These are phyloP conservation scores for Euphorbia schlechtendalii DNA, from an alignment of 441 rosid species.

Conservation along the genomic window DNA sequence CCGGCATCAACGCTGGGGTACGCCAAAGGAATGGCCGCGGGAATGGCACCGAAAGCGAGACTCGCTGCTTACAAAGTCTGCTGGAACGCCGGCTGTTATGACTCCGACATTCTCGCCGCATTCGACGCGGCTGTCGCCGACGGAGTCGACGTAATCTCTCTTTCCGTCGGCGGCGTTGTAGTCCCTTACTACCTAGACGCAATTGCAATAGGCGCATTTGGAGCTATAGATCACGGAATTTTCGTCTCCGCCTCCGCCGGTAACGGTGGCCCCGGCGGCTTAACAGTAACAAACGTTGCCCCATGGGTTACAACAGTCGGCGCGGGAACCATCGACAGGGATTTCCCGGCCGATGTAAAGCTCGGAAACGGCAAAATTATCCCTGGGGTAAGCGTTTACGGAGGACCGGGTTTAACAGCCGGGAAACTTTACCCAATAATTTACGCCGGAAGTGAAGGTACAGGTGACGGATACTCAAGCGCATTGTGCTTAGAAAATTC, in stretches of 20 bases:
- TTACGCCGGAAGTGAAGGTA: constrained; percentile 43
- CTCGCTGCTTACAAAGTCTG: constrained; percentile 68
- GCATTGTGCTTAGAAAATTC: constrained; percentile 66
- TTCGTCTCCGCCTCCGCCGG: constrained; percentile 82
- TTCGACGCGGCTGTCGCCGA: constrained; percentile 79
- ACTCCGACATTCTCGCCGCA: constrained; percentile 81
- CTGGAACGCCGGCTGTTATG: constrained; percentile 66
- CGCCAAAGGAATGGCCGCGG: constrained; percentile 65
- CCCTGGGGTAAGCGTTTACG: constrained; percentile 59
- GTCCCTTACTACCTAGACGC: constrained; percentile 79
- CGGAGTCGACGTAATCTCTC: constrained; percentile 75
- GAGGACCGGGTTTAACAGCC: constrained; percentile 64
- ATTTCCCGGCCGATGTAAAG: constrained; percentile 61
- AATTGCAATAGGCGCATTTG: constrained; percentile 77
- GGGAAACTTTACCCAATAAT: constrained; percentile 46
- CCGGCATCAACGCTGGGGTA: constrained; percentile 61
- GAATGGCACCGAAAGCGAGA: constrained; percentile 75
- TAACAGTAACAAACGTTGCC: constrained; percentile 59
- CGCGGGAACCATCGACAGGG: constrained; percentile 57
- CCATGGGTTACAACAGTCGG: constrained; percentile 70
- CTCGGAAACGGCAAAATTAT: constrained; percentile 53
- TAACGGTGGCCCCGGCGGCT: constrained; percentile 61
- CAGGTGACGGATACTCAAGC: constrained; percentile 61
- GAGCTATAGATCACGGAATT: constrained; percentile 60
- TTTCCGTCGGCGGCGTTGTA: constrained; percentile 85